Conservation (phyloP, 371 early-diverging fungal genomes). For the Smittium culicis region DNA sequence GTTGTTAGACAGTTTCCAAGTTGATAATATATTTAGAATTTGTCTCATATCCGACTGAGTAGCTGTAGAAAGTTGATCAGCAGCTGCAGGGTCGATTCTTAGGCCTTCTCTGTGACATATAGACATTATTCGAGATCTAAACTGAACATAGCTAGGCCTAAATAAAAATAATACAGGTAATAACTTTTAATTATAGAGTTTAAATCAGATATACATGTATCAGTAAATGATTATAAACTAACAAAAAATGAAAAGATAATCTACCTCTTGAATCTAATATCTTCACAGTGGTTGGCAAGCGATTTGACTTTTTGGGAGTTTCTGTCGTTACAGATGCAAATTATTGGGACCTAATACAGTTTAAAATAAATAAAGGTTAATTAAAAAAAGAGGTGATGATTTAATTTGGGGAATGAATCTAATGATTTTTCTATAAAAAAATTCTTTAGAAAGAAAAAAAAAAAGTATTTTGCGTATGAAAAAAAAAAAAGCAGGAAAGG, state of each 20-base stretch:
- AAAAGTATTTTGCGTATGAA: no score
- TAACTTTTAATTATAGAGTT: no score
- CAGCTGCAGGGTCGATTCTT: conserved; percentile 57
- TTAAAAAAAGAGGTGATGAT: no score
- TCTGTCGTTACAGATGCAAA: conserved; percentile 99
- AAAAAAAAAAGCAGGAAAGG: no score
- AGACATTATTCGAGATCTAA: conserved; percentile 60
- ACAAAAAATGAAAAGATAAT: no score
- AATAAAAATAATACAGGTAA: no score
- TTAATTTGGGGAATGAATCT: no score
- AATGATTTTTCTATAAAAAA: no score
- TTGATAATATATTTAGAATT: conserved; percentile 87
- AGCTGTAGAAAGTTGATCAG: conserved; percentile 71
- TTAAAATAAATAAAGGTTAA: no score
- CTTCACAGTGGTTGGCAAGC: conserved; percentile 76
- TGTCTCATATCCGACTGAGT: conserved; percentile 97
- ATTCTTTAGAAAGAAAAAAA: no score
- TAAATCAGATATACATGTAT: no score
- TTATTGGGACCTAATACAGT: conserved; percentile 64
- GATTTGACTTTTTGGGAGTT: conserved; percentile 79
- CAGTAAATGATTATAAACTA: no score
- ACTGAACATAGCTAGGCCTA: conserved; percentile 49
- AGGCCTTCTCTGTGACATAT: conserved; percentile 77
- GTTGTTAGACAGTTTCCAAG: conserved; percentile 51
- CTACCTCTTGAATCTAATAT: conserved; percentile 55